These are phyloP conservation scores for Cryphonectria nitschkei DNA, from an alignment of 2,329 filamentous ascomycete species.

Conservation along the genomic window DNA sequence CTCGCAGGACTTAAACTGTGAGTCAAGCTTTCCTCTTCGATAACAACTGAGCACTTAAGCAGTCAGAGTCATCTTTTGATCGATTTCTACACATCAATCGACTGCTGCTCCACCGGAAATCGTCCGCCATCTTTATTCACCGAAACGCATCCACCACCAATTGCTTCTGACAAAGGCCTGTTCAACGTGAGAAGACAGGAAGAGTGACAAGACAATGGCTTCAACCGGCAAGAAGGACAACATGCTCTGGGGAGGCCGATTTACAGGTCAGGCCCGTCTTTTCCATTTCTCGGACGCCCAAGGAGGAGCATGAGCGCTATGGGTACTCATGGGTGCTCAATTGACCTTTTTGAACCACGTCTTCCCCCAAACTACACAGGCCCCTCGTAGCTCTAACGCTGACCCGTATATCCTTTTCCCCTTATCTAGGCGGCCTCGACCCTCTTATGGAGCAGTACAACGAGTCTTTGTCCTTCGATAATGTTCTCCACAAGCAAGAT, in stretches of 20 bases:
- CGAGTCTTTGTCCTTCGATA: conserved; percentile 78
- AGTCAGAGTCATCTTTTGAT: neutral
- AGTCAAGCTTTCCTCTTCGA: conserved; percentile 6
- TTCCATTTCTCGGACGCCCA: too few species aligned
- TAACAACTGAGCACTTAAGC: neutral
- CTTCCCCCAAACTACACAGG: neutral
- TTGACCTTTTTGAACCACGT: neutral
- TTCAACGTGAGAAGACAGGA: neutral
- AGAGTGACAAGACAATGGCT: conserved; percentile 12
- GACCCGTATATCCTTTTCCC: neutral
- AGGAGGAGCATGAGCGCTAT: neutral
- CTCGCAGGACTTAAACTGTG: neutral
- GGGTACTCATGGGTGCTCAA: neutral
- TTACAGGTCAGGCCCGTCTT: conserved; percentile 12
- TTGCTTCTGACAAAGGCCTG: neutral
- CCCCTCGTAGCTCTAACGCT: neutral
- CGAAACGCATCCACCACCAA: neutral
- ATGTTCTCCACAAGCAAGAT: conserved; percentile 77
- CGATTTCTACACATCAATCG: neutral
- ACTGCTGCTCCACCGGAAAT: neutral
- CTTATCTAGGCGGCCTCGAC: conserved; percentile 69
- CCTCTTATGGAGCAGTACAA: conserved; percentile 89
- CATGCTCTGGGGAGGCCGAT: conserved; percentile 23
- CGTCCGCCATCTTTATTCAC: neutral
- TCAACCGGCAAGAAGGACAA: conserved; percentile 22